Evolutionary conservation across 768 basidiomycete species (phyloP), one percentile per base, ranked within the genome.

Genomic region (Pholiota microspora): DNA sequence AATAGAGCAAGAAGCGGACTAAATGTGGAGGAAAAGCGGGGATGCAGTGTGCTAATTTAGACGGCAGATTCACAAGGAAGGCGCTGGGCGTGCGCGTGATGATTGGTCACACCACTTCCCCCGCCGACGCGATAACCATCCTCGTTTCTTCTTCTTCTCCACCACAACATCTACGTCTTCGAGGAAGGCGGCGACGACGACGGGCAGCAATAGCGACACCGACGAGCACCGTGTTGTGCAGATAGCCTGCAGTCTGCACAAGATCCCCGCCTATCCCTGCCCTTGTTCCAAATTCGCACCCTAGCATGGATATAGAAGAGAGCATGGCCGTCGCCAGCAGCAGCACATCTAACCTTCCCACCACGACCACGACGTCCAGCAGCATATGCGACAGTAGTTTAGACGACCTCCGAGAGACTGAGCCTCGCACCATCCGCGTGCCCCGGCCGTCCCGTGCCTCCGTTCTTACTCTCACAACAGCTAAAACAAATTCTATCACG

Each of bases 361-460:
- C 51, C 16, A 28, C 40, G 12, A 44, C 51, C 51, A 31, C 38
- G 38, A 40, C 29, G n/a, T 13, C 35, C 36, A 31, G 27, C 51
- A 21, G 9, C 51, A 51, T 36, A 36, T 15, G n/a, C 6, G 35
- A 36, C 35, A 36, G n/a, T n/a, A 31, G 32, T 40, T 32, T 28
- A 9, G 51, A 51, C 28, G 25, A 29, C 18, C 51, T 51, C 28
- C 51, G 10, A 42, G 51, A 51, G 27, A 21, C 16, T 51, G 44
- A 32, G 65, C 73, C 77, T 75, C 77, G 72, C 68, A 72, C 73
- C 53, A 64, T 64, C 74, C 78, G 75, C 77, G 73, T 78, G 78
- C 69, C 70, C 53, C 64, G 69, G 52, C 66, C 71, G 56, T 64
- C 63, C 63, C 67, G 69, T 50, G 70, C 70, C 55, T 64, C 70